Evolutionary conservation across 495 filamentous ascomycete genomes (phyloP), one percentile per base, ranked within the genome.

Genomic region (Penicillium coprophilum): DNA sequence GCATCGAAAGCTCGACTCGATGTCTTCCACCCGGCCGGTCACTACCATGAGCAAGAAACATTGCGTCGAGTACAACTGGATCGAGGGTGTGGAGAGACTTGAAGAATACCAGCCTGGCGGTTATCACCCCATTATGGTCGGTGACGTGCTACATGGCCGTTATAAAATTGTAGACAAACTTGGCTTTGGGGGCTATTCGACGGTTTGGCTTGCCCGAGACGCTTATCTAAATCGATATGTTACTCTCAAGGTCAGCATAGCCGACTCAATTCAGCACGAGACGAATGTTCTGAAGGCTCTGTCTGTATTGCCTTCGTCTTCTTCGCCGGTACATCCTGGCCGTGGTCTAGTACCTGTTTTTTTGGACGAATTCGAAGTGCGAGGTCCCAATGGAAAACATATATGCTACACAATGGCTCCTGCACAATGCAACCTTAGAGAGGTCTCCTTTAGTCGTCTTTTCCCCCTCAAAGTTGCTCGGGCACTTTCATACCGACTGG

Each of bases 201-300:
- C 76, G 2, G 75, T 82, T 50, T 86, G 80, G 81, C 74, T 86
- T 36, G 80, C 79, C 30, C 73, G 62, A 3, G 79, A 86, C 36
- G 62, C 58, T 41, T 39, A 38, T 46, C 56, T 61, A 24, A 34
- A 64, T 15, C 50, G 36, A 5, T 77, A 73, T 56, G 65, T 73
- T 55, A 65, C 71, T 41, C 30, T 73, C 3, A 77, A 73, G 44
- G 61, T 74, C 24, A 41, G 53, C 45, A 65, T 65, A 54, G 61
- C 69, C 36, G 44, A 66, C 39, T 40, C 64, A 9, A 4, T 10
- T 50, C 31, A 6, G 8, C 36, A n/a, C 36, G 46, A 50, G 38
- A 30, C 36, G 3, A 62, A 63, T 1, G 51, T 66, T 13, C 66
- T 74, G 30, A 50, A 46, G 40, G 61, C 62, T 49, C 61, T 72